phyloP scores from a whole-genome alignment of 2,329 filamentous ascomycete genomes.

The Microsporum audouinii region DNA sequence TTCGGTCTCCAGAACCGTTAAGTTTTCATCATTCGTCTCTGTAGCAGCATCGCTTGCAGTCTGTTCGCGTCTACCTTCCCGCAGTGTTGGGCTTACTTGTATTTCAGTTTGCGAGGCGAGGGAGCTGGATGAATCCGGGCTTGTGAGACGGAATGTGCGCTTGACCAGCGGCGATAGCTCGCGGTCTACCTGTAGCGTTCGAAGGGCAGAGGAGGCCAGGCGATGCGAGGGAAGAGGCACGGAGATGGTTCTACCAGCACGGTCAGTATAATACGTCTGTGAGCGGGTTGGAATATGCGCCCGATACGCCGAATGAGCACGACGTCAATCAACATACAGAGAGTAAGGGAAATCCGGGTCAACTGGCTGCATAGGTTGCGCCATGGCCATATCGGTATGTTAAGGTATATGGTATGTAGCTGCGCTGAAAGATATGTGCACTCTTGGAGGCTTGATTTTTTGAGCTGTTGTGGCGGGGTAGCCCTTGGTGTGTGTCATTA shows the following conservation, averaged over 20 bases:
- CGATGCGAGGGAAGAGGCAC: slow-evolving; percentile 72
- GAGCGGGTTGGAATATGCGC: not conserved
- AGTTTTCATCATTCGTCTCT: slow-evolving; percentile 22
- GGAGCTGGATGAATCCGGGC: slow-evolving; percentile 16
- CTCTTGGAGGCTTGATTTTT: not conserved
- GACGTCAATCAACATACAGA: slow-evolving; percentile 40
- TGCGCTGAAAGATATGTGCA: no score
- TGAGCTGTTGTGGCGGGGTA: not conserved
- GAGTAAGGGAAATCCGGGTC: slow-evolving; percentile 51
- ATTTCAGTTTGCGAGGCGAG: slow-evolving; percentile 10
- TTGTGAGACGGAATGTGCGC: slow-evolving; percentile 51
- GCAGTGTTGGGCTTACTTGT: slow-evolving; percentile 6
- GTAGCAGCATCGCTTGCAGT: slow-evolving; percentile 14
- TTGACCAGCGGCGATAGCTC: slow-evolving; percentile 78
- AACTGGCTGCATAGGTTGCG: not conserved
- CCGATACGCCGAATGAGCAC: not conserved
- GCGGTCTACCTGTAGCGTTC: slow-evolving; percentile 69
- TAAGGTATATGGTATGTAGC: not conserved
- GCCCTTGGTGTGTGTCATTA: not conserved
- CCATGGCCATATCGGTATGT: not conserved
- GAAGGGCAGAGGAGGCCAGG: slow-evolving; percentile 63
- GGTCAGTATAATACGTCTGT: not conserved
- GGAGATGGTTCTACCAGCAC: slow-evolving; percentile 43
- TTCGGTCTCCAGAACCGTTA: slow-evolving; percentile 55
- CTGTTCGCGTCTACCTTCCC: not conserved